Evolutionary conservation across 768 basidiomycete genomes (phyloP), one percentile per base, ranked within the genome.

Genomic region (Austroboletus eburneus): DNA sequence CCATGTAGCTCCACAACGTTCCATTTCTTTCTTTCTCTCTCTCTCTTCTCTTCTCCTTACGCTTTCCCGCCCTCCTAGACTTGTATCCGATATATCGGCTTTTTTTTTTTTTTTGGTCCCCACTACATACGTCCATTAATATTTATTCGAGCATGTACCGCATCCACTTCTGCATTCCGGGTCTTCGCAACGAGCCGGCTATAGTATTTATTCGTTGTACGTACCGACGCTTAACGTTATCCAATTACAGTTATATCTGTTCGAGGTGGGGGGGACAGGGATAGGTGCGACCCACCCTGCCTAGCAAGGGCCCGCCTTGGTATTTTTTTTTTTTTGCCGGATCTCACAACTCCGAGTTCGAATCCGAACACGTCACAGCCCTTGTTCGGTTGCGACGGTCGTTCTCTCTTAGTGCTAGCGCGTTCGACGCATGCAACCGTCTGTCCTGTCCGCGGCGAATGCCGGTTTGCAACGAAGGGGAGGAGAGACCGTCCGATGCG

Each of bases 111-210:
- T 21, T 12, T 12, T 27, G 27, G 5, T 13, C 30, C 30, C 30
- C 14, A 7, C 18, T 51, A 27, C 32, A 24, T 18, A 24, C 14
- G 18, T 41, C 27, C 34, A 6, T 37, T 43, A 13, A 41, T 56
- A 56, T 52, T 55, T 51, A 59, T 59, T 35, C 36, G 39, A n/a
- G n/a, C 34, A 18, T 55, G 56, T 53, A 55, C 33, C 20, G 39
- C 49, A 57, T 59, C 25, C 32, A 34, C 32, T 42, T 62, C 43
- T 18, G 39, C 60, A 52, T 51, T 32, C 30, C 30, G 17, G 23
- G 46, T 42, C 50, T 46, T 32, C 29, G n/a, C 32, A 24, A 39
- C 33, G 32, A 38, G 35, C 47, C 29, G 3, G 25, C 29, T 48
- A 27, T 27, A 27, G 12, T 32, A 62, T 57, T 54, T 56, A 56